A percentile compares a stretch with the other conserved stretches of the same genome.
These are phyloP conservation scores for Leccinum boreale DNA, from an alignment of 768 basidiomycete genomes.

Conservation along the genomic window DNA sequence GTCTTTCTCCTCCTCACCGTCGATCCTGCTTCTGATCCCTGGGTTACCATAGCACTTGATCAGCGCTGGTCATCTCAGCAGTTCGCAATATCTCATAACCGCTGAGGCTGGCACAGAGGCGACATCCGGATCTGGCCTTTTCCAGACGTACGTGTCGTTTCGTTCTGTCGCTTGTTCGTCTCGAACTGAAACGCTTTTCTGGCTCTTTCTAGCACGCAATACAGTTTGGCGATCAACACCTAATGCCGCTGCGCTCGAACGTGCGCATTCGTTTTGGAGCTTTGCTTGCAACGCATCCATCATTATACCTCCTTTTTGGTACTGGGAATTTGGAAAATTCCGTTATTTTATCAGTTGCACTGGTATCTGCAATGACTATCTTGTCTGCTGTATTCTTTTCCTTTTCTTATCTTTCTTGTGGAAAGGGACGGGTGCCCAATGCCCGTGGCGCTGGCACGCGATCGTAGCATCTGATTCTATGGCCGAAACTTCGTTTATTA, in stretches of 20 bases:
- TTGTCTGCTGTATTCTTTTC: neutral
- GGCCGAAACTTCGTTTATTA: neutral
- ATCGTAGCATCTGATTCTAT: neutral
- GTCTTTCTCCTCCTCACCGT: neutral
- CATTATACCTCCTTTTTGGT: neutral
- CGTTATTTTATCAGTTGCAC: neutral
- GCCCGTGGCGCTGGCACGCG: neutral
- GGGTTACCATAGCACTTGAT: slow-evolving; percentile 48
- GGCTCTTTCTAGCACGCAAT: slow-evolving; percentile 36
- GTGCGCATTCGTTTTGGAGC: neutral
- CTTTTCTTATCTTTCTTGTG: neutral
- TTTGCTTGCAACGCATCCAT: neutral
- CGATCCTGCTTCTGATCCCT: neutral
- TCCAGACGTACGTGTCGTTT: slow-evolving; percentile 45
- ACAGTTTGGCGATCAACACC: slow-evolving; percentile 41
- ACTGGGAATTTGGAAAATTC: neutral
- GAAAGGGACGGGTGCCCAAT: neutral
- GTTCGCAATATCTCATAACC: slow-evolving; percentile 55
- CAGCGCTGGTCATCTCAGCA: slow-evolving; percentile 39
- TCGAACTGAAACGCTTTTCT: neutral
- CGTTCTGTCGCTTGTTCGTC: neutral
- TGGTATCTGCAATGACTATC: neutral
- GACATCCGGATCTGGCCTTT: slow-evolving; percentile 51
- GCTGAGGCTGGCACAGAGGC: slow-evolving; percentile 65
- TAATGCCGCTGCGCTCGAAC: slow-evolving; percentile 18